A percentile compares a stretch with the other conserved stretches of the same genome.
Conservation (phyloP, 495 filamentous ascomycete genomes). For the Cryomyces minteri region DNA sequence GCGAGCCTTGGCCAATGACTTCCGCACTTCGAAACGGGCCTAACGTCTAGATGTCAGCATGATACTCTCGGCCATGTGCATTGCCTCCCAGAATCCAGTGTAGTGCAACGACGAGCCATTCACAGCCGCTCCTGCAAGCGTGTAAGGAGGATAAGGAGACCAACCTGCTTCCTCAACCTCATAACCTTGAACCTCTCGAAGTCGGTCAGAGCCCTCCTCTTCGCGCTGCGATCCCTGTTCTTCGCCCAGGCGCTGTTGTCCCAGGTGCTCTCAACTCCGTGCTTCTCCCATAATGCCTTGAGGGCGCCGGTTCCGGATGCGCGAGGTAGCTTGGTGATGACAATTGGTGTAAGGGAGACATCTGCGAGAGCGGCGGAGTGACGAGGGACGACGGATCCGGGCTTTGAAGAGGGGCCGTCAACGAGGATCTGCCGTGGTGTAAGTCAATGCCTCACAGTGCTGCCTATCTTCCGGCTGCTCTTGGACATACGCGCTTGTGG, state of each 20-base stretch:
- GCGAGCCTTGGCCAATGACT: constrained; percentile 66
- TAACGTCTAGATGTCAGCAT: constrained; percentile 15
- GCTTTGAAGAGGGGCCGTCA: constrained; percentile 70
- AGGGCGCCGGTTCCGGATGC: constrained; percentile 67
- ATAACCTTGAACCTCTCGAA: constrained; percentile 99
- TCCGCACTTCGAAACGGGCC: constrained; percentile 88
- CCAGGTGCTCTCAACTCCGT: constrained; percentile 82
- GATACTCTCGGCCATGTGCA: not conserved
- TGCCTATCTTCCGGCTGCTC: constrained; percentile 1
- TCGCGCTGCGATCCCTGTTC: constrained; percentile 63
- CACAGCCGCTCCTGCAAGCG: too few species aligned
- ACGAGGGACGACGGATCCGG: constrained; percentile 57
- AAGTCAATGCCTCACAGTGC: constrained; percentile 8
- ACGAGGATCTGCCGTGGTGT: constrained; percentile 62
- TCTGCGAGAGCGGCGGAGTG: constrained; percentile 62
- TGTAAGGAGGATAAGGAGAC: constrained; percentile 10
- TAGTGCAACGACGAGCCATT: not conserved
- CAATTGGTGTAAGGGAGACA: constrained; percentile 75
- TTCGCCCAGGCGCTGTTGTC: constrained; percentile 74
- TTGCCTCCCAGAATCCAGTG: not conserved
- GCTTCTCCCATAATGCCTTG: constrained; percentile 69
- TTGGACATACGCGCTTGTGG: constrained; percentile 92
- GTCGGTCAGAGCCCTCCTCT: constrained; percentile 81
- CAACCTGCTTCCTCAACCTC: constrained; percentile 88
- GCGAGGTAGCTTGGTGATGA: constrained; percentile 75